Conservation (phyloP, 2,329 filamentous ascomycete genomes). For the Scolecobasidium constrictum region DNA sequence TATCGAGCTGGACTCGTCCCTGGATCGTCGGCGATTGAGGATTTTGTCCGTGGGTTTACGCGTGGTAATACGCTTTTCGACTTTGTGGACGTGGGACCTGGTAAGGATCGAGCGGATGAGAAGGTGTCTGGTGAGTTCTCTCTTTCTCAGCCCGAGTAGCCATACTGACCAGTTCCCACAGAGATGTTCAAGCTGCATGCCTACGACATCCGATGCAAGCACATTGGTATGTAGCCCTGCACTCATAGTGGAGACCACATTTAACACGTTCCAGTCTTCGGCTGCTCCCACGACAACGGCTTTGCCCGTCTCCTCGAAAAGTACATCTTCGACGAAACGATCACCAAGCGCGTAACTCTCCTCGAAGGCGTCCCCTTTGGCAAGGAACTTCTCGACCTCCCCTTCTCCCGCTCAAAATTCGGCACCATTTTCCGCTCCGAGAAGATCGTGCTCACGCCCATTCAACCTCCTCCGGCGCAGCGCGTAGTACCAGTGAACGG, state of each 20-base stretch:
- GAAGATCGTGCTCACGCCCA: constrained; percentile 4
- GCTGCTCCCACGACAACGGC: constrained; percentile 45
- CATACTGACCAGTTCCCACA: constrained; percentile 16
- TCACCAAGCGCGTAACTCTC: constrained; percentile 40
- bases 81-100: constrained; percentile 36
- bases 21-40: constrained; percentile 31
- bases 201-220: constrained; percentile 48
- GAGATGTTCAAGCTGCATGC: constrained; percentile 45
- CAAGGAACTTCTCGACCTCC: constrained; percentile 38
- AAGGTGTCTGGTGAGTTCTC: constrained; percentile 37
- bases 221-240: constrained; percentile 26
- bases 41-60: constrained; percentile 47
- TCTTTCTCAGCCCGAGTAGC: no score
- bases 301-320: constrained; percentile 44
- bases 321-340: constrained; percentile 32
- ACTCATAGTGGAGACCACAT: not conserved
- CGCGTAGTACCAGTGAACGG: constrained; percentile 4
- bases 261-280: constrained; percentile 33
- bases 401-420: constrained; percentile 41
- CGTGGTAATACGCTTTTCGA: constrained; percentile 38
- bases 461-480: not conserved
- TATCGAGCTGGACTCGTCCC: constrained; percentile 33
- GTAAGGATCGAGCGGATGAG: constrained; percentile 34
- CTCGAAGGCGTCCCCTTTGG: constrained; percentile 47
- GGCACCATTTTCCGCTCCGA: constrained; percentile 38